Base-by-base conservation (phyloP, 805 yeast genomes). In the Metschnikowia vanudenii region DNA sequence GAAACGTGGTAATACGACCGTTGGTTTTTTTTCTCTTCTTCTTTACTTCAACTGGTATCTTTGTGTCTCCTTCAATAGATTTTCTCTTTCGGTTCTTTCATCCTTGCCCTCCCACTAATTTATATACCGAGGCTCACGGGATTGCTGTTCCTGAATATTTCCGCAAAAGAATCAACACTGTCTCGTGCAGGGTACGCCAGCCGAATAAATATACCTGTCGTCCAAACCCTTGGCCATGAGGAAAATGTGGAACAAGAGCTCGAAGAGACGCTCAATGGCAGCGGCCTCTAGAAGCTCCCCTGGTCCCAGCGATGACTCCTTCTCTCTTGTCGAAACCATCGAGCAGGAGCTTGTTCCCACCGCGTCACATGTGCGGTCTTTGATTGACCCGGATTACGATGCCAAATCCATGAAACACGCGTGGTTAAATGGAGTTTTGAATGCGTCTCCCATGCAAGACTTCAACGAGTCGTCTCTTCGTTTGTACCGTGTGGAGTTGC, bases 391-490 rank as follows among this genome's bases (percentile, higher is more conserved):
- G 26, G 72, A 69, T 24, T 69, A 67, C 46, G 77, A 73, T 47
- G 31, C 49, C 26, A 56, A 52, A n/a, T 16, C 54, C 9, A 41
- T 63, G 19, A 71, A 69, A 39, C 63, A 62, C 45, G 58, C 63
- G 19, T 73, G 76, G 76, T 50, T 69, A 29, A 73, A 73, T 45
- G 69, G 61, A 5, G 63, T 68, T 11, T 48, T 67, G 26, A 69
- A 65, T 55, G 60, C 69, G 30, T 53, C 62, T 41, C 62, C 68
- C 4, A 60, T 60, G 20, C 57, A 52, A 35, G 71, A 67, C 37
- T 61, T 65, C 32, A 37, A 55, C 50, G 62, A 57, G 32, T 37
- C 46, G 30, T 35, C 42, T 24, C 53, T 56, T 22, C 52, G 49
- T 34, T 44, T 54, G 33, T 55, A 47, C 42, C 56, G 59, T 20